Conservation (phyloP, 2,329 filamentous ascomycete genomes). For the Alternaria postmessia region DNA sequence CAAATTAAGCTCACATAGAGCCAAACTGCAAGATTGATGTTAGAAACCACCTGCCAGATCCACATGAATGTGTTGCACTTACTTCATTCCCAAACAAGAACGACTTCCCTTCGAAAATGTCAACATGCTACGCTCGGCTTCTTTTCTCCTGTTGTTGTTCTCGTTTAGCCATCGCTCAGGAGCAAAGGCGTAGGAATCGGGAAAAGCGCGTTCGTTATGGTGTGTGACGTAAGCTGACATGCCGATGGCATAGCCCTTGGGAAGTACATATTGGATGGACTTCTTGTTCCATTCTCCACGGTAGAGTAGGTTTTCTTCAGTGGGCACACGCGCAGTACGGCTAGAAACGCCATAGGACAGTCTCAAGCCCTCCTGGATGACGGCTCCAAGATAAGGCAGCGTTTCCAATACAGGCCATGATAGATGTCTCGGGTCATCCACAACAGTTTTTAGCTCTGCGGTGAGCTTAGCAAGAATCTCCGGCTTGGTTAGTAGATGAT, state of each 20-base stretch:
- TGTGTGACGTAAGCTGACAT: conserved; percentile 39
- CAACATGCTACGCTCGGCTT: conserved; percentile 39
- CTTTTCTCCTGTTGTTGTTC: conserved; percentile 32
- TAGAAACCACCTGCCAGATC: not conserved
- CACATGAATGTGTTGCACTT: conserved; percentile 16
- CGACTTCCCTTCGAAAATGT: conserved; percentile 44
- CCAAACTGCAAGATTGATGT: conserved; percentile 22
- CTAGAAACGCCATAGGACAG: conserved; percentile 38
- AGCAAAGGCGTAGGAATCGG: conserved; percentile 33
- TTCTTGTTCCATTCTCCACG: conserved; percentile 38
- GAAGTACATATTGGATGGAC: conserved; percentile 29
- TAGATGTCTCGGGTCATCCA: conserved; percentile 24
- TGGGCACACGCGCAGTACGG: conserved; percentile 35
- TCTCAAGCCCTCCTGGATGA: conserved; percentile 44
- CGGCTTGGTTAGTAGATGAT: conserved; percentile 39
- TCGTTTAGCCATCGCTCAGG: conserved; percentile 44
- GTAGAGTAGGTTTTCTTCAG: conserved; percentile 34
- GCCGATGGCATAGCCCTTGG: conserved; percentile 34
- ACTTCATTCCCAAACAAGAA: conserved; percentile 47
- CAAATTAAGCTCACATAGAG: conserved; percentile 33
- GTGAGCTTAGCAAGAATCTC: conserved; percentile 32
- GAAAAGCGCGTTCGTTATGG: conserved; percentile 36
- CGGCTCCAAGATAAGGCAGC: conserved; percentile 44
- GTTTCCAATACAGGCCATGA: conserved; percentile 34
- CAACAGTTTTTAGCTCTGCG: conserved; percentile 31